Percentiles rank a stretch among this genome's conserved stretches.
Evolutionary conservation across 352 stramenopile genomes (phyloP).

Genomic region (Globisporangium polare): DNA sequence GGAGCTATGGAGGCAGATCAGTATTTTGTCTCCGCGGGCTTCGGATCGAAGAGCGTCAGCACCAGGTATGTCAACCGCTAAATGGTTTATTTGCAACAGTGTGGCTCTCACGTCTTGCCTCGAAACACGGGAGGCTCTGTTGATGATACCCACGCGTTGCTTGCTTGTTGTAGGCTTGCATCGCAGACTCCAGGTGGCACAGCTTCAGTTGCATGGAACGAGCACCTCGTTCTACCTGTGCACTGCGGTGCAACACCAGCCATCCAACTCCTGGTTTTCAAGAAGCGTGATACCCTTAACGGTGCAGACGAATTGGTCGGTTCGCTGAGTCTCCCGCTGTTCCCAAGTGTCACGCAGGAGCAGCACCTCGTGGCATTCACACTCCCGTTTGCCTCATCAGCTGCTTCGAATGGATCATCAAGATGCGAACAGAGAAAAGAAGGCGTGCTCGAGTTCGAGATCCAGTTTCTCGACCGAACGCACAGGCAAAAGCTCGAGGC

Average conservation of each 20-base stretch:
- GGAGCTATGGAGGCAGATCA: neutral
- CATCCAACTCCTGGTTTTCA: conserved; percentile 21
- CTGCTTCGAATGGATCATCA: neutral
- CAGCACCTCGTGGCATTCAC: conserved; percentile 28
- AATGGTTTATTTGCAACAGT: neutral
- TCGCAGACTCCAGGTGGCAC: neutral
- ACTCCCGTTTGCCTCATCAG: conserved; percentile 21
- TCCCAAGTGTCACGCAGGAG: conserved; percentile 17
- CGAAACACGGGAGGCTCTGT: neutral
- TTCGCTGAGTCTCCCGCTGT: conserved; percentile 24
- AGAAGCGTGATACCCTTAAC: neutral
- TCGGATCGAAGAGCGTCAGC: neutral
- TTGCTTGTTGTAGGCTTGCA: neutral
- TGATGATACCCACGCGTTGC: neutral
- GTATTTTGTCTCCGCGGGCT: conserved; percentile 1
- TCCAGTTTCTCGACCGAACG: conserved; percentile 26
- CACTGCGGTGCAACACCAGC: conserved; percentile 13
- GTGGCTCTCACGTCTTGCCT: neutral
- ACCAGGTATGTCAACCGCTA: neutral
- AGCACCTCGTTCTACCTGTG: conserved; percentile 25
- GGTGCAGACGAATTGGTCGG: conserved; percentile 18
- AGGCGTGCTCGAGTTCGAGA: conserved; percentile 26
- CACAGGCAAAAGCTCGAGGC: neutral
- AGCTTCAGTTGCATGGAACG: conserved; percentile 26
- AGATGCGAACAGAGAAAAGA: neutral